Base-by-base conservation (phyloP, 1,284 basidiomycete genomes). In the Mycena citricolor region DNA sequence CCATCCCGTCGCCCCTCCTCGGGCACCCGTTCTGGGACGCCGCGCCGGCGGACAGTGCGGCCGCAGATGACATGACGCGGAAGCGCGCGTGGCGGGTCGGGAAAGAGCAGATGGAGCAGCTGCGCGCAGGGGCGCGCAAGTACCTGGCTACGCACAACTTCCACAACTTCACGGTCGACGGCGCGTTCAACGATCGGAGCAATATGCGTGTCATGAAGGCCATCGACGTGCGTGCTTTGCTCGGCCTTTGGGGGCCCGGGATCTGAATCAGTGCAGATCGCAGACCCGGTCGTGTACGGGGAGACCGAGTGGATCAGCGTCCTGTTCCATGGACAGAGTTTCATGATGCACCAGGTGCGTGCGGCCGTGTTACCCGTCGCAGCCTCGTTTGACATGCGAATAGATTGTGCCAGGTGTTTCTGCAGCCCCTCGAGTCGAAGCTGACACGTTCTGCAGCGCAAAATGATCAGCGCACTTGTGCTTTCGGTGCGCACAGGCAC, bases 241-340 rank as follows among this genome's bases (percentile, higher is more conserved):
- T 48, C 11, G 24, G n/a, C 22, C 6, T 31, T 34, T 23, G 14
- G n/a, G 21, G 36, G n/a, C n/a, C n/a, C n/a, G n/a, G n/a, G n/a
- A n/a, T 10, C 20, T 31, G n/a, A 5, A 28, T 20, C 22, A 16
- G 7, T 23, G 5, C 53, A 92, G 89, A 71, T 93, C 33, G 65
- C 74, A 4, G 86, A 92, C 39, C 91, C 91, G 20, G 79, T 77
- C 4, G 83, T 95, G 4, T 86, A 94, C 56, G 89, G 91, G 14
- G 86, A 85, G 23, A 94, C 90, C 1, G 95, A 99, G 61, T 99
- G 95, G 94, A 83, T 99, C 38, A 89, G 86, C 38, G 85, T 99
- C 24, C 76, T 90, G 54, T 86, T 98, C 60, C 93, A 98, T 59
- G 97, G 95, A 0, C 97, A 99, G 65, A 94, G 91, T 56, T 99